phyloP scores from a whole-genome alignment of 2,329 filamentous ascomycete species.

The Penicillium frequentans region DNA sequence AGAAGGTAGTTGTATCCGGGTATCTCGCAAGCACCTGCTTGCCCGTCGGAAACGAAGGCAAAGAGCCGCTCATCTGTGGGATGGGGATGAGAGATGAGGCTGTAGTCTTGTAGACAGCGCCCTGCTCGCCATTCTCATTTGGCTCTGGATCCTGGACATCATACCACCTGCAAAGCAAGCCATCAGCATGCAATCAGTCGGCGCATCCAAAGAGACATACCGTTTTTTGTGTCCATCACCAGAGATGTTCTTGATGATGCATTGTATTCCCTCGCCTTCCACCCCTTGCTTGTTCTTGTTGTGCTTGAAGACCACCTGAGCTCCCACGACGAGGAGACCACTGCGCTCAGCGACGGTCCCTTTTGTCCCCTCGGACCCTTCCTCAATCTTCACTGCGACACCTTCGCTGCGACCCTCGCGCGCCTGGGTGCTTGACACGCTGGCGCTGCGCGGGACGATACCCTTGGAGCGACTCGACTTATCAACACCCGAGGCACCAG shows the following conservation, averaged over 20 bases:
- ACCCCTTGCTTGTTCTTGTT: constrained; percentile 52
- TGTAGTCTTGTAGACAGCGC: constrained; percentile 64
- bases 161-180: constrained; percentile 50
- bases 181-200: constrained; percentile 11
- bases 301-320: constrained; percentile 53
- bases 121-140: constrained; percentile 65
- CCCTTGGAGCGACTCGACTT: constrained; percentile 47
- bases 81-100: constrained; percentile 78
- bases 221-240: constrained; percentile 72
- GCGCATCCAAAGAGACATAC: constrained; percentile 24
- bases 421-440: constrained; percentile 43
- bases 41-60: constrained; percentile 63
- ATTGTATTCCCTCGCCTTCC: constrained; percentile 64
- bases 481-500: constrained; percentile 44
- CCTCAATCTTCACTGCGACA: constrained; percentile 43
- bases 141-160: constrained; percentile 79
- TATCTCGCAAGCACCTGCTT: constrained; percentile 77
- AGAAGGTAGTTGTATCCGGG: constrained; percentile 82
- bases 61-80: constrained; percentile 58
- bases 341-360: constrained; percentile 46
- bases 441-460: constrained; percentile 40
- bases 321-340: constrained; percentile 46
- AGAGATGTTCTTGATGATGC: constrained; percentile 72
- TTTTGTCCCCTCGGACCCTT: constrained; percentile 44
- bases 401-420: constrained; percentile 41